Base-by-base conservation (phyloP, 257 asterid species). In the Nicotiana otophora region DNA sequence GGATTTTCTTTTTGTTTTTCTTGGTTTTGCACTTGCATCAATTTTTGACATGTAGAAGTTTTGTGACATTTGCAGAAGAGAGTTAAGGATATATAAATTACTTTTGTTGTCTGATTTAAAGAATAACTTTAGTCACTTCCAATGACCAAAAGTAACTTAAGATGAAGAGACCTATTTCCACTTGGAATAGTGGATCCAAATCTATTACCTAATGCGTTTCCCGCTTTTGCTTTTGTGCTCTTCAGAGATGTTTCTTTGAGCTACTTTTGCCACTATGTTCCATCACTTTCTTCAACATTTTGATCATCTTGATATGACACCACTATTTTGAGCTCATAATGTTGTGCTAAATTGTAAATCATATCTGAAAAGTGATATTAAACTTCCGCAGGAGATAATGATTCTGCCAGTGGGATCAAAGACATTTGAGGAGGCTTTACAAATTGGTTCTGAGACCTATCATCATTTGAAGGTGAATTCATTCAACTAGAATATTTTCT, bases 391-490 rank as follows among this genome's bases (percentile, higher is more conserved):
- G 99, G 97, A 91, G 83, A 94, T 96, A 74, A 88, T 92, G 97
- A 86, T 96, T 84, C 97, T 96, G 82, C 99, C 99, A 76, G 85
- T 88, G 87, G 98, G 98, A 85, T 97, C 99, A 48, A 90, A 57
- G 80, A 93, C 86, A 83, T 93, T 93, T 90, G 98, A 91, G 89
- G 99, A 94, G 90, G 98, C 99, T 51, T 75, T 94, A 90, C 98
- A 92, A 87, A 94, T 96, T 88, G 99, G 99, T 85, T 91, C 99
- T 36, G 99, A 96, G 90, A 93, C 98, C 39, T 93, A 94, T 90
- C 98, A 94, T 86, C 99, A 94, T 88, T 83, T 96, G 81, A 96
- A 96, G 97, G 99, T 92, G 85, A 84, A 85, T 83, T 84, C 53
- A 66, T 85, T 74, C 66, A 72, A 53, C 61, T 72, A 60, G 66